Base-by-base conservation (phyloP, 1,139 yeast genomes). In the Kodamaea fungicola region DNA sequence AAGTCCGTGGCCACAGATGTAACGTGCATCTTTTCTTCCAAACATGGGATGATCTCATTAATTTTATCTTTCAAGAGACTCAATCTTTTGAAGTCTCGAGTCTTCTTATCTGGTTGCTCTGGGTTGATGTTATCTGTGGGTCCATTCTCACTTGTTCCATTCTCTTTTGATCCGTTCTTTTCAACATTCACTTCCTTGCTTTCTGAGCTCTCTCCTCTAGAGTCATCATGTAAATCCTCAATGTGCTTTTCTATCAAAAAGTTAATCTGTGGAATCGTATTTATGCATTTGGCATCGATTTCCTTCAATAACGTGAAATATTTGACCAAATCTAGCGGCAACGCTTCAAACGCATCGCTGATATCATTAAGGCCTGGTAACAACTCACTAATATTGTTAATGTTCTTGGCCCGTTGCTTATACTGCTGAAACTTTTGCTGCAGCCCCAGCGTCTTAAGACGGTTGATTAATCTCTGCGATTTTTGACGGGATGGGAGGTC, bases 1-100 rank as follows among this genome's bases (percentile, higher is more conserved):
- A 83, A 75, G 51, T 90, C 97, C 23, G 87, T 76, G 22, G 97
- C 96, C 28, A 88, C 84, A 2, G 92, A 83, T 3, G 97, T 94
- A 28, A 92, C 97, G 57, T 92, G 97, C 95, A 92, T 89, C 62
- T 92, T 92, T 57, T 92, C 97, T 55, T 92, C 98, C 42, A 92
- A 66, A 47, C 96, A 88, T 0, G 97, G 97, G 67, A 92, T 80
- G 37, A 92, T 71, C 43, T 86, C 96, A 47, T 74, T 77, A 42
- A 82, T 64, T 39, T 69, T 61, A 37, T 64, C 61, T 40, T 74
- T 70, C 35, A 79, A 75, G n/a, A 44, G 40, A 28, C 44, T 52
- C 31, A 71, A 54, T 16, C 60, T 51, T 25, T 47, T 47, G 19
- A 45, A 31, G 41, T 58, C 38, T 22, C 23, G 12, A 12, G 29